Evolutionary conservation across 2,329 filamentous ascomycete species (phyloP).

Genomic region (Zymoseptoria pseudotritici): DNA sequence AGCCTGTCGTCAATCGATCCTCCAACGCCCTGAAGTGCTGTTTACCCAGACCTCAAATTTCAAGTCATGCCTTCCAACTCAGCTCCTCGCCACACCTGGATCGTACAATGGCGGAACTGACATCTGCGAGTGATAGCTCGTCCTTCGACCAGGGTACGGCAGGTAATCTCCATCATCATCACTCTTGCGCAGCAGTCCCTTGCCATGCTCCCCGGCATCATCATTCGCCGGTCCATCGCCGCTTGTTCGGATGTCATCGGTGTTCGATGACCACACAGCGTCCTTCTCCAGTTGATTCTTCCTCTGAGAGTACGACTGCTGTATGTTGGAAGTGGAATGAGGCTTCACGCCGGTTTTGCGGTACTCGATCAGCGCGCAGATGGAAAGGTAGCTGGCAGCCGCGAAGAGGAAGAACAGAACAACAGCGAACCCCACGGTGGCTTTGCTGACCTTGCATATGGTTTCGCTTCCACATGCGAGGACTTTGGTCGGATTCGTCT

Average conservation of each 20-base stretch:
- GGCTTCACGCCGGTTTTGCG: slow-evolving; percentile 51
- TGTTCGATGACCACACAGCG: slow-evolving; percentile 40
- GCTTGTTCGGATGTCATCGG: slow-evolving; percentile 28
- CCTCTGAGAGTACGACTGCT: slow-evolving; percentile 33
- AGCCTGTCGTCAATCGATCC: background rate
- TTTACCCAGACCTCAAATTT: background rate
- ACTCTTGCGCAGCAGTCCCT: slow-evolving; percentile 7
- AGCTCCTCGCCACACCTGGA: background rate
- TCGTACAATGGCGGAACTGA: slow-evolving; percentile 10
- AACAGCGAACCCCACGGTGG: slow-evolving; percentile 49
- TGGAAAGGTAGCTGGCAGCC: slow-evolving; percentile 46
- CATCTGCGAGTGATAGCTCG: slow-evolving; percentile 10
- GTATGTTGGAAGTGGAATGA: slow-evolving; percentile 22
- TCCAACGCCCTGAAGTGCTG: background rate
- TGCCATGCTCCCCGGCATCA: slow-evolving; percentile 4
- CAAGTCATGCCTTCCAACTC: background rate
- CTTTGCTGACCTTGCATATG: slow-evolving; percentile 52
- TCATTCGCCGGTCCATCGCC: background rate
- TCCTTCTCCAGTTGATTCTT: slow-evolving; percentile 31
- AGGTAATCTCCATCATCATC: slow-evolving; percentile 4
- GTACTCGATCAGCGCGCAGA: slow-evolving; percentile 50
- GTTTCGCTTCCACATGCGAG: slow-evolving; percentile 48
- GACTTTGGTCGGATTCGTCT: slow-evolving; percentile 38
- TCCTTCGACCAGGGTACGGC: slow-evolving; percentile 13
- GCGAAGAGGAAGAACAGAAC: slow-evolving; percentile 51